A percentile compares a stretch with the other conserved stretches of the same genome.
Evolutionary conservation across 345 rosid genomes (phyloP).

Genomic region (Eucalyptus grandis): DNA sequence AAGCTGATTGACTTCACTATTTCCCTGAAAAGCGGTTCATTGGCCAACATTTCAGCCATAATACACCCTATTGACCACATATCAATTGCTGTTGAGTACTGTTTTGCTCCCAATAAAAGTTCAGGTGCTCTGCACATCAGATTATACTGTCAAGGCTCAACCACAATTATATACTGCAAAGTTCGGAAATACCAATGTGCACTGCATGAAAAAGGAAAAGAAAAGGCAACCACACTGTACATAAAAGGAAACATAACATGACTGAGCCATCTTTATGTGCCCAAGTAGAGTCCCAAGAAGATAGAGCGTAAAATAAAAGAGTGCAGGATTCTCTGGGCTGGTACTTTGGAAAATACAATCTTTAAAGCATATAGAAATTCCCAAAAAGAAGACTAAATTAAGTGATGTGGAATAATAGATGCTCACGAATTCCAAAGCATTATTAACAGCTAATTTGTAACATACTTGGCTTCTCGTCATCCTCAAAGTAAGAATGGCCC

Average conservation of each 20-base stretch:
- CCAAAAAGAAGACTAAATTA: background rate
- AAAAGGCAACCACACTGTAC: background rate
- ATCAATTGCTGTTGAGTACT: constrained; percentile 79
- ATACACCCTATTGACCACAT: constrained; percentile 97
- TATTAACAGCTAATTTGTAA: background rate
- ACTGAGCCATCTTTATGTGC: background rate
- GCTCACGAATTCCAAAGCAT: background rate
- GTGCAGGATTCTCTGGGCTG: background rate
- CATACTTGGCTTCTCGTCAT: background rate
- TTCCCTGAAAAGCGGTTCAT: constrained; percentile 61
- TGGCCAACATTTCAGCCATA: constrained; percentile 80
- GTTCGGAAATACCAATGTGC: background rate
- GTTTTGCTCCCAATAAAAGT: constrained; percentile 65
- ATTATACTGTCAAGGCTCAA: background rate
- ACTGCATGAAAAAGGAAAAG: background rate
- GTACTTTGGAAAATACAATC: background rate
- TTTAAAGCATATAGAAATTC: background rate
- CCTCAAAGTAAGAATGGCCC: background rate
- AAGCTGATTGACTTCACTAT: constrained; percentile 58
- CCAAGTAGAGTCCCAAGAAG: background rate
- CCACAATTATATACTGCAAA: background rate
- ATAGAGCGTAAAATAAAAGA: background rate
- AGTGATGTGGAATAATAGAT: background rate
- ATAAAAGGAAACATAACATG: background rate
- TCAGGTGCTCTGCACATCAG: constrained; percentile 64